phyloP scores from a whole-genome alignment of 345 rosid species.

The Odontarrhena argentea region DNA sequence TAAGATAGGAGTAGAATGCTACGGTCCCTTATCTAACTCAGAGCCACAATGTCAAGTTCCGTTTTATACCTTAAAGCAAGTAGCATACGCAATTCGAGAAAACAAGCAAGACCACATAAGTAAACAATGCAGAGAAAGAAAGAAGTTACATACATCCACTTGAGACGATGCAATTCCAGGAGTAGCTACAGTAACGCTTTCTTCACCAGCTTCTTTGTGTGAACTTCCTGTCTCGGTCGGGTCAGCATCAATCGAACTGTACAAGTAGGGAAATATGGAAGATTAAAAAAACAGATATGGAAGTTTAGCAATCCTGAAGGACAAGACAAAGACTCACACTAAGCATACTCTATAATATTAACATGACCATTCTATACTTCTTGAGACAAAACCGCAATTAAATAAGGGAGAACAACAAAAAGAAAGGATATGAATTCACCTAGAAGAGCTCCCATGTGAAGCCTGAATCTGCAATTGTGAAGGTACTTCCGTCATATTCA shows the following conservation, averaged over 20 bases:
- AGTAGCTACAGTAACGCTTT: constrained; percentile 4
- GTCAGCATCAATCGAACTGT: constrained; percentile 18
- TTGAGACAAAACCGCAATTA: constrained; percentile 1
- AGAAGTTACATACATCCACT: constrained; percentile 27
- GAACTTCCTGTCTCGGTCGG: constrained; percentile 5
- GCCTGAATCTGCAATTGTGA: constrained; percentile 1
- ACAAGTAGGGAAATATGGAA: constrained; percentile 2
- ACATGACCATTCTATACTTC: not conserved
- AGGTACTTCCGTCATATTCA: not conserved
- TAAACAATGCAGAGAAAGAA: constrained; percentile 16
- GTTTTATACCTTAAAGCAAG: constrained; percentile 16
- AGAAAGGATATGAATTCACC: constrained; percentile 5
- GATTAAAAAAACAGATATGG: constrained; percentile 3
- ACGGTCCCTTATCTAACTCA: not conserved
- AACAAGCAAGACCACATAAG: constrained; percentile 7
- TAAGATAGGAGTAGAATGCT: not conserved
- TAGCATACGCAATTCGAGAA: constrained; percentile 1
- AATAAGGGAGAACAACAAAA: not conserved
- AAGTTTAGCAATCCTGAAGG: constrained; percentile 7
- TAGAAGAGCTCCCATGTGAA: constrained; percentile 11
- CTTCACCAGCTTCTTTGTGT: not conserved
- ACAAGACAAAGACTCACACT: not conserved
- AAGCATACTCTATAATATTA: constrained; percentile 1
- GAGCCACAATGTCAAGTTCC: not conserved
- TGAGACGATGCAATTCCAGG: constrained; percentile 19